Evolutionary conservation across 2,329 filamentous ascomycete species (phyloP), one percentile per base, ranked within the genome.

Genomic region (Ophiostoma himal-ulmi): DNA sequence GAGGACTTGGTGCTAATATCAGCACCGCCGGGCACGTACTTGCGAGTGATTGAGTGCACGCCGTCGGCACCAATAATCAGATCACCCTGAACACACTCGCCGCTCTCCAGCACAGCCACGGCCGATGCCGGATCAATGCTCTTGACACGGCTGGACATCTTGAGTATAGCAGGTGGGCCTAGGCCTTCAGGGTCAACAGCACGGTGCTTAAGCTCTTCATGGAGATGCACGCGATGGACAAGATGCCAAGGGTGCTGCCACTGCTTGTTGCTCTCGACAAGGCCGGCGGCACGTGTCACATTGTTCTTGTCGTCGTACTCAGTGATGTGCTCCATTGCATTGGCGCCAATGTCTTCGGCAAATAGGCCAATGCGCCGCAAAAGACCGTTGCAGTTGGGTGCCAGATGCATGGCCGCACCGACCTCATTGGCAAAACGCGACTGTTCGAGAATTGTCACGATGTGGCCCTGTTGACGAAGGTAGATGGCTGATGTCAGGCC

Each of bases 341-440:
- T 77, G 11, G 77, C 81, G 3, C 80, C 80, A 52, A 81, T 78
- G 0, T 72, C 72, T 73, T 82, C 80, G 5, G 79, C 78, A 0
- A 74, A 74, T 22, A 82, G 76, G 1, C 80, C 81, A 72, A 79
- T 78, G 64, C 76, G 76, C 7, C 78, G 78, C 13, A 90, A 78
- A 2, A 89, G 77, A 0, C 85, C 85, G 76, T 88, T 88, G 2
- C 83, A 79, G 74, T 90, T 91, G 0, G 88, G 84, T 0, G 83
- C 81, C 1, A 87, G 75, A 75, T 87, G 84, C 64, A 87, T 81
- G 0, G 85, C 85, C 1, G 85, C 85, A 0, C 85, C 85, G 1
- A 81, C 76, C 75, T 87, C 84, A 60, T 80, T 82, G n/a, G 83
- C 82, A 44, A 88, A 83, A 1, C 79, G 79, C 0, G 86, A 88